phyloP scores from a whole-genome alignment of 108 stramenopile species.

The Discostella pseudostelligera region DNA sequence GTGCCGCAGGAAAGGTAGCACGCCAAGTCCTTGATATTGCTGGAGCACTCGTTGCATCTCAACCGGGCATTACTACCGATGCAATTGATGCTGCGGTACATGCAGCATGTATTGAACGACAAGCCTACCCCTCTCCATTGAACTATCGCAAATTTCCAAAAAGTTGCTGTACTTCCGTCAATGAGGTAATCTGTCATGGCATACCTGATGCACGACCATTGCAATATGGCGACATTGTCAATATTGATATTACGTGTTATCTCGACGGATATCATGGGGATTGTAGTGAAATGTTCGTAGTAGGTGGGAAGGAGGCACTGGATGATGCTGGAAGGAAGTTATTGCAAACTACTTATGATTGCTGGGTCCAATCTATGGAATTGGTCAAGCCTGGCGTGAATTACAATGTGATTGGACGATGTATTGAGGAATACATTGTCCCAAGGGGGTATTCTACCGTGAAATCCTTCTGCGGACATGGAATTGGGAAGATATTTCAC shows the following conservation, averaged over 20 bases:
- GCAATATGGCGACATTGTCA: slow-evolving; percentile 91
- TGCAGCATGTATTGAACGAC: slow-evolving; percentile 56
- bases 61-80: slow-evolving; percentile 63
- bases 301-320: slow-evolving; percentile 73
- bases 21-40: slow-evolving; percentile 91
- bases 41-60: slow-evolving; percentile 57
- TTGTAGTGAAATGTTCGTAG: slow-evolving; percentile 97
- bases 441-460: slow-evolving; percentile 77
- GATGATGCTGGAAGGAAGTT: slow-evolving; percentile 59
- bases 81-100: slow-evolving; percentile 95
- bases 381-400: slow-evolving; percentile 74
- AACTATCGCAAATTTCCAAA: slow-evolving; percentile 99
- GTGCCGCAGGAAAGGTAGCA: slow-evolving; percentile 80
- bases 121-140: slow-evolving; percentile 88
- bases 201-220: slow-evolving; percentile 93
- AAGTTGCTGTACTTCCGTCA: slow-evolving; percentile 96
- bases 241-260: slow-evolving; percentile 94
- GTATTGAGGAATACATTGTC: slow-evolving; percentile 85
- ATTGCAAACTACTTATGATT: slow-evolving; percentile 89
- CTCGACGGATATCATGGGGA: slow-evolving; percentile 96
- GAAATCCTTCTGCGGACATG: slow-evolving; percentile 93
- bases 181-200: slow-evolving; percentile 99
- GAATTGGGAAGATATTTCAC: slow-evolving; percentile 93
- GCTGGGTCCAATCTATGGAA: slow-evolving; percentile 75
- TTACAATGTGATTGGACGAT: slow-evolving; percentile 92